These are phyloP conservation scores for Dactylorhiza incarnata DNA, from an alignment of 106 monocot genomes.

Conservation along the genomic window DNA sequence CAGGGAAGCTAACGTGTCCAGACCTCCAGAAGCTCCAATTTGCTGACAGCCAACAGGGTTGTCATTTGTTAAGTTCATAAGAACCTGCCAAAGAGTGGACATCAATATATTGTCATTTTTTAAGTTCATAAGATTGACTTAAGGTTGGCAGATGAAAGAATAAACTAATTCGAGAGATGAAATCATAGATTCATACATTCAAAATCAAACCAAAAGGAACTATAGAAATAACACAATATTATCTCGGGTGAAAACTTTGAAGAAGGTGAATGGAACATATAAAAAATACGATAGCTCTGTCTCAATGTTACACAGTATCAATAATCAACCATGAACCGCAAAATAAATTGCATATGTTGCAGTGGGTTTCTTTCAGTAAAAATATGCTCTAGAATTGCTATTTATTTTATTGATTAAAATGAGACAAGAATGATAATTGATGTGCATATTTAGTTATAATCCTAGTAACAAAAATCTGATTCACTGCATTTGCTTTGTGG, in stretches of 20 bases:
- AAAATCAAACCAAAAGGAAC: background rate
- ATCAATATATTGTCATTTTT: background rate
- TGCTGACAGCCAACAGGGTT: slow-evolving; percentile 85
- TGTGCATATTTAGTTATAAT: background rate
- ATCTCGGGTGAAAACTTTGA: background rate
- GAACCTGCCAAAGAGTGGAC: slow-evolving; percentile 52
- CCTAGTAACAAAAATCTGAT: background rate
- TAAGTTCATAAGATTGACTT: background rate
- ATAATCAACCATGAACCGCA: background rate
- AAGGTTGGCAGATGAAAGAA: background rate
- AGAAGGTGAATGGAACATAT: background rate
- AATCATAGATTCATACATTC: background rate
- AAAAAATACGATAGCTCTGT: background rate
- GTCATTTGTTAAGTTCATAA: slow-evolving; percentile 99
- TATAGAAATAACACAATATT: background rate
- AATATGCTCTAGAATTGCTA: background rate
- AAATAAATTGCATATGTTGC: background rate
- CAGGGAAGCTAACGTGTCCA: slow-evolving; percentile 76
- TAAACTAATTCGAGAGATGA: background rate
- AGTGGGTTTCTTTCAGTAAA: background rate
- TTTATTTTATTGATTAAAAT: background rate
- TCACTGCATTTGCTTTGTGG: too few relatives aligned
- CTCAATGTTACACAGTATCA: background rate
- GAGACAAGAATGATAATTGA: background rate
- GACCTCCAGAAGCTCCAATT: slow-evolving; percentile 78